A percentile compares a stretch with the other conserved stretches of the same genome.
These are phyloP conservation scores for Lecanosticta acicola DNA, from an alignment of 2,329 filamentous ascomycete genomes.

Conservation along the genomic window DNA sequence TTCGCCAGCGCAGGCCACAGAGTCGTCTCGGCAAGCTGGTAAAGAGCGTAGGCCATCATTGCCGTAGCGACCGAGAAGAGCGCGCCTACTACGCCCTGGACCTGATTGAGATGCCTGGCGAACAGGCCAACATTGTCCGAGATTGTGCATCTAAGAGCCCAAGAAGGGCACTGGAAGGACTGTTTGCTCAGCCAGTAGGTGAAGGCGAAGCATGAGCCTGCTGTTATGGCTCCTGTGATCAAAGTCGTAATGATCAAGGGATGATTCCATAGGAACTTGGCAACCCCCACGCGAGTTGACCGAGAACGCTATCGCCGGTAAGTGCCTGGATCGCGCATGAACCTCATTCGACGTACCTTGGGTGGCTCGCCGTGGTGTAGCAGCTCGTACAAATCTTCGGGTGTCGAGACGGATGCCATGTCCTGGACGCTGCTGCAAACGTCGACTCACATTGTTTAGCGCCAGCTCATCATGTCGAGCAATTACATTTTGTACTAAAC, in stretches of 20 bases:
- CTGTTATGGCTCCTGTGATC: neutral
- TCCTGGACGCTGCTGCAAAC: too few relatives aligned
- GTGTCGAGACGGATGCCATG: too few relatives aligned
- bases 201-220: conserved; percentile 1
- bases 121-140: neutral
- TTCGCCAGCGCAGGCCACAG: neutral
- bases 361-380: neutral
- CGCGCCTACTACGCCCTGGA: neutral
- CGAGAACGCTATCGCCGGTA: neutral
- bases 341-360: neutral
- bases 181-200: conserved; percentile 4
- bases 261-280: neutral
- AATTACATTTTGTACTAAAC: too few relatives aligned
- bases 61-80: neutral
- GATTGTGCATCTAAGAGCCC: neutral
- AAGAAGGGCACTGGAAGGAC: neutral
- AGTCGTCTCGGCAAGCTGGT: conserved; percentile 3
- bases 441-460: too few relatives aligned
- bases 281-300: neutral
- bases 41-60: conserved; percentile 1
- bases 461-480: too few relatives aligned
- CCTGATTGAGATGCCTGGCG: neutral
- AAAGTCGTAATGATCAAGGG: neutral
- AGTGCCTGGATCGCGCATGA: neutral
- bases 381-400: neutral